Percentiles rank a stretch among this genome's conserved stretches.
These are phyloP conservation scores for Puccinia coronata DNA, from an alignment of 1,284 basidiomycete genomes.

Conservation along the genomic window DNA sequence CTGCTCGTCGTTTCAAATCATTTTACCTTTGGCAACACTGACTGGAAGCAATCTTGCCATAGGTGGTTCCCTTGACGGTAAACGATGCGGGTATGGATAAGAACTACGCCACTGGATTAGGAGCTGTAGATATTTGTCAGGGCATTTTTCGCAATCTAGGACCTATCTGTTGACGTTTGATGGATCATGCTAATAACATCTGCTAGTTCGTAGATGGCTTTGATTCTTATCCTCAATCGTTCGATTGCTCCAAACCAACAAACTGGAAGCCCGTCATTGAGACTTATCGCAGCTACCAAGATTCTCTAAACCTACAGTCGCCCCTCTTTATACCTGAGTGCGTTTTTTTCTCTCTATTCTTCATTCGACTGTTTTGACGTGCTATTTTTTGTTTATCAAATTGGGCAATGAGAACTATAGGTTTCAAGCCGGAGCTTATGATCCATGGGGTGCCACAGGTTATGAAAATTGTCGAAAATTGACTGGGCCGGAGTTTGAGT, in stretches of 20 bases:
- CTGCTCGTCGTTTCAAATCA: not conserved
- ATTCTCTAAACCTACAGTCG: slow-evolving; percentile 50
- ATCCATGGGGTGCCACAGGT: slow-evolving; percentile 65
- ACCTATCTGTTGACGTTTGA: not conserved
- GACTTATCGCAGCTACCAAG: slow-evolving; percentile 67
- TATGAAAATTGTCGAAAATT: slow-evolving; percentile 65
- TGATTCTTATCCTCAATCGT: slow-evolving; percentile 71
- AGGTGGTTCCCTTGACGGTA: slow-evolving; percentile 43
- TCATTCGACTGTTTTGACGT: too few species aligned
- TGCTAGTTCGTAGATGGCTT: slow-evolving; percentile 63
- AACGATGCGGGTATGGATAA: slow-evolving; percentile 36
- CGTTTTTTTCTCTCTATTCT: not conserved
- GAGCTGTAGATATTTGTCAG: slow-evolving; percentile 47
- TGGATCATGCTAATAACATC: not conserved
- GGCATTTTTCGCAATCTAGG: not conserved
- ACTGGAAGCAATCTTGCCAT: not conserved
- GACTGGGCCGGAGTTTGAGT: slow-evolving; percentile 71
- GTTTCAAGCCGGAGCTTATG: slow-evolving; percentile 68
- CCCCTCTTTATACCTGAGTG: slow-evolving; percentile 53
- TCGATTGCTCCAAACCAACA: slow-evolving; percentile 70
- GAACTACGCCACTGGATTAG: slow-evolving; percentile 32
- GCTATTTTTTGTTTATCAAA: not conserved
- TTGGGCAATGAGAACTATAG: not conserved
- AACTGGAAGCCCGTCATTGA: slow-evolving; percentile 66
- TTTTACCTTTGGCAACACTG: not conserved